Base-by-base conservation (phyloP, 495 filamentous ascomycete genomes). In the Neurospora discreta region DNA sequence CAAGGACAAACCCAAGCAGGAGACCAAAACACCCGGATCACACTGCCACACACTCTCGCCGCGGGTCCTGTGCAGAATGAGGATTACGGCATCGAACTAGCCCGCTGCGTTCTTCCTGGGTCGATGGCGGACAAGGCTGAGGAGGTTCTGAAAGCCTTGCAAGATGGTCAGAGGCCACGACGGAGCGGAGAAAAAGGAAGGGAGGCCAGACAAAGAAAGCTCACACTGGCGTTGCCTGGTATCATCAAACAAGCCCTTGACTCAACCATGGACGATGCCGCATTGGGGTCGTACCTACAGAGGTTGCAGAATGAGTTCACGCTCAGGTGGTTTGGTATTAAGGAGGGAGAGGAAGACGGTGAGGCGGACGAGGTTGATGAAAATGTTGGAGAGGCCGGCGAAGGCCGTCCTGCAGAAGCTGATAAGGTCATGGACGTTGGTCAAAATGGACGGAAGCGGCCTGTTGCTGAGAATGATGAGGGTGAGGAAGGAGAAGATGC, bases 41-140 rank as follows among this genome's bases (percentile, higher is more conserved):
- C 85, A 0, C 95, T 98, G 91, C 86, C 94, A 1, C 97, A 98
- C 80, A 92, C 89, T 68, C 86, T 97, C 70, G 81, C 86, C 26
- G 84, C 89, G 39, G 95, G 94, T 0, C 86, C 85, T 5, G 88
- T 93, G 8, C 80, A 89, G 71, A 89, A 91, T 72, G 84, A 90
- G 71, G 88, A 93, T 74, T 98, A 98, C 77, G 91, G 91, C 3
- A 83, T 98, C 6, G 84, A 89, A 6, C 86, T 98, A 5, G 93
- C 95, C 0, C 86, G 88, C 71, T 85, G 93, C 15, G 87, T 95
- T 33, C 87, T 99, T 4, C 92, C 93, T 3, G 79, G 83, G 1
- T 77, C 79, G 36, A 87, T 97, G 16, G 78, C 97, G 10, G 79
- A 90, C 30, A 84, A 89, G 20, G 94, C 95, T 0, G 85, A 89